A percentile compares a stretch with the other conserved stretches of the same genome.
phyloP scores from a whole-genome alignment of 768 basidiomycete species.

The Collybia mongolica region DNA sequence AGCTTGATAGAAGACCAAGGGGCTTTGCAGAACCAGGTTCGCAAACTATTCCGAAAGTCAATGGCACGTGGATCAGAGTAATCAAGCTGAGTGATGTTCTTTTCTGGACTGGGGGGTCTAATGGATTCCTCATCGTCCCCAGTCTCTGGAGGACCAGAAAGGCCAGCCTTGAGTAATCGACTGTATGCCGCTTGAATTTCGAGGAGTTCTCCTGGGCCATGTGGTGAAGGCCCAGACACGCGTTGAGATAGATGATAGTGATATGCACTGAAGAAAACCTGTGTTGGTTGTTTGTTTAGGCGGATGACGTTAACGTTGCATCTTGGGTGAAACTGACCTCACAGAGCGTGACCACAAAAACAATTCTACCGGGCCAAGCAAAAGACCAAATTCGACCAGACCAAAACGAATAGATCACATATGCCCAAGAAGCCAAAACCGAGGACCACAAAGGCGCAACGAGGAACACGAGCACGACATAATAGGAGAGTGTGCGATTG shows the following conservation, averaged over 20 bases:
- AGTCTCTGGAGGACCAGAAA: conserved; percentile 51
- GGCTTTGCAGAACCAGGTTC: conserved; percentile 76
- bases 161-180: conserved; percentile 66
- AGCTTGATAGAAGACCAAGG: conserved; percentile 72
- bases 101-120: conserved; percentile 61
- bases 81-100: conserved; percentile 56
- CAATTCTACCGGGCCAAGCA: conserved; percentile 30
- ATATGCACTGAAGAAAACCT: conserved; percentile 74
- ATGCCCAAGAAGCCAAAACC: conserved; percentile 65
- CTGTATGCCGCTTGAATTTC: conserved; percentile 60
- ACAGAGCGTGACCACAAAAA: conserved; percentile 51
- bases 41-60: conserved; percentile 67
- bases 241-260: conserved; percentile 48
- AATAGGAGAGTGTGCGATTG: conserved; percentile 50
- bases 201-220: conserved; percentile 40
- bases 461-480: conserved; percentile 51
- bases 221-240: conserved; percentile 46
- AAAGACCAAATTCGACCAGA: conserved; percentile 41
- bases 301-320: background rate
- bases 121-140: conserved; percentile 56
- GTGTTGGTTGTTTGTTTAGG: background rate
- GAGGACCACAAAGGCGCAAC: conserved; percentile 66
- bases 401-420: conserved; percentile 49
- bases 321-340: conserved; percentile 44
- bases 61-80: conserved; percentile 66